Evolutionary conservation across 2,329 filamentous ascomycete genomes (phyloP).

Genomic region (Diaporthe helianthi): DNA sequence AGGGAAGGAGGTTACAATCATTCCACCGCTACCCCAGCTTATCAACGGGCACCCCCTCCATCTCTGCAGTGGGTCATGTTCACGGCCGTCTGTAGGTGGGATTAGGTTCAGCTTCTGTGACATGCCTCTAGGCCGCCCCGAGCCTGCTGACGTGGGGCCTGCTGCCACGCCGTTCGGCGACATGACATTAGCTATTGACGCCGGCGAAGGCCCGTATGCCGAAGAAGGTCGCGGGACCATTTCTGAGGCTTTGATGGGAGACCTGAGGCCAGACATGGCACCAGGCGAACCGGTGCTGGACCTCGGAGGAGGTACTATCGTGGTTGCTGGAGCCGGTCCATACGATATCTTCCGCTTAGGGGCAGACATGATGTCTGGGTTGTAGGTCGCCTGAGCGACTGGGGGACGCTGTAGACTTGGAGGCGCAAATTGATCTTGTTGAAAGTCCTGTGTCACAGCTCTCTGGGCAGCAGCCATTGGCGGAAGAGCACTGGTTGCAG

Average conservation of each 20-base stretch:
- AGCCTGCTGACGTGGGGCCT: constrained; percentile 38
- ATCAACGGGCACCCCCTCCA: constrained; percentile 93
- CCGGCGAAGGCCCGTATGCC: constrained; percentile 49
- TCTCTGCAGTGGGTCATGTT: constrained; percentile 79
- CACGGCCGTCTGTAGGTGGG: constrained; percentile 68
- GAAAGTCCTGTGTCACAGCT: neutral
- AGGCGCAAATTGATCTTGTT: constrained; percentile 35
- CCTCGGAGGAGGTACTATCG: constrained; percentile 60
- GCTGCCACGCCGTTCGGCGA: constrained; percentile 45
- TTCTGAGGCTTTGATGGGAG: constrained; percentile 46
- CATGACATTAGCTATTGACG: constrained; percentile 37
- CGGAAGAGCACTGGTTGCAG: constrained; percentile 36
- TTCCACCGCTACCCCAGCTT: constrained; percentile 86
- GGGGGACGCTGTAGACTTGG: constrained; percentile 58
- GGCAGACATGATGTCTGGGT: constrained; percentile 58
- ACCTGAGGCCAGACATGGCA: constrained; percentile 50
- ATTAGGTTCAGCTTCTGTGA: constrained; percentile 66
- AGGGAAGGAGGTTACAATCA: constrained; percentile 84
- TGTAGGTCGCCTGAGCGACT: constrained; percentile 45
- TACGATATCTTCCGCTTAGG: constrained; percentile 64
- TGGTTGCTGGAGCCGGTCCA: constrained; percentile 45
- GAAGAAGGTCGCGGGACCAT: constrained; percentile 61
- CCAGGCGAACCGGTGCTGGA: constrained; percentile 70
- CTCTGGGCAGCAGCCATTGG: constrained; percentile 34
- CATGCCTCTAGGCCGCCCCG: constrained; percentile 55